A percentile compares a stretch with the other conserved stretches of the same genome.
phyloP scores from a whole-genome alignment of 2,329 filamentous ascomycete genomes.

The Alternaria gaisen region DNA sequence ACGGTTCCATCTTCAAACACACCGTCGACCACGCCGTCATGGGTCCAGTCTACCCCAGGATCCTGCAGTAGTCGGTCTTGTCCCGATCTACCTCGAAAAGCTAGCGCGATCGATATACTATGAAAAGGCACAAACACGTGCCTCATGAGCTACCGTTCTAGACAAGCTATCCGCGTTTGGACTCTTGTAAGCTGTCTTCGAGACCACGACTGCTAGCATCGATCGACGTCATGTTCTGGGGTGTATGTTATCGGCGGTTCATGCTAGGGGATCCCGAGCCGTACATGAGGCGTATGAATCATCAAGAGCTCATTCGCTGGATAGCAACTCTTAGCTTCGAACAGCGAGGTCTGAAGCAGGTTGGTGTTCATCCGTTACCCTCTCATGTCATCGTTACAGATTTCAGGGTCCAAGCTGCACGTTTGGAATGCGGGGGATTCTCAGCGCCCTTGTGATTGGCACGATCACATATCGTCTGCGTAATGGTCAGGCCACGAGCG shows the following conservation, averaged over 20 bases:
- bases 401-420: slow-evolving; percentile 38
- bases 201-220: slow-evolving; percentile 11
- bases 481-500: slow-evolving; percentile 43
- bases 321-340: slow-evolving; percentile 3
- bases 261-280: neutral
- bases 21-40: slow-evolving; percentile 8
- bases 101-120: slow-evolving; percentile 22
- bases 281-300: slow-evolving; percentile 8
- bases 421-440: slow-evolving; percentile 46
- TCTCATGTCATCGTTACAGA: slow-evolving; percentile 35
- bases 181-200: slow-evolving; percentile 6
- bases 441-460: slow-evolving; percentile 41
- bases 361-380: slow-evolving; percentile 17
- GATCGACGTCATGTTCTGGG: slow-evolving; percentile 13
- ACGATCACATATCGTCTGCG: slow-evolving; percentile 43
- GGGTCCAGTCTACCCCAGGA: slow-evolving; percentile 2
- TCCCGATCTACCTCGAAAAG: slow-evolving; percentile 15
- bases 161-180: neutral
- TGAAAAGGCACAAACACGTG: neutral
- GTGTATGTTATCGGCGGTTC: slow-evolving; percentile 7
- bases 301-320: slow-evolving; percentile 22
- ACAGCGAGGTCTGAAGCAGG: slow-evolving; percentile 1
- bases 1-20: slow-evolving; percentile 5
- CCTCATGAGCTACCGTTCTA: neutral
- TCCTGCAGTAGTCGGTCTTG: neutral